Evolutionary conservation across 805 yeast species (phyloP).

Genomic region (Lipomyces anomalus): DNA sequence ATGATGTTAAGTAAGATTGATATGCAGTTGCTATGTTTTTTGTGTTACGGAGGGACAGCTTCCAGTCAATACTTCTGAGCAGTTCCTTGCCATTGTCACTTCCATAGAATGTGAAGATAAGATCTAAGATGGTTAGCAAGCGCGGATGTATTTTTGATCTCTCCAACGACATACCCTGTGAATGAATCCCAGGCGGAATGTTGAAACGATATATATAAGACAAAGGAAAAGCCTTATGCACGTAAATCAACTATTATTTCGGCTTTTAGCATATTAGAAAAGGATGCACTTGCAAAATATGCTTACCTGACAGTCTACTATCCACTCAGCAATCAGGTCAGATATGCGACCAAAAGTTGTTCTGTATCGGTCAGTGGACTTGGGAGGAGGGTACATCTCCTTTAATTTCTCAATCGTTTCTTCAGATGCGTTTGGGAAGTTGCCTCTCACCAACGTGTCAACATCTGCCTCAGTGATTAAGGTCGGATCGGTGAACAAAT

Average conservation of each 20-base stretch:
- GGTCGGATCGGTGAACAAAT: conserved; percentile 17
- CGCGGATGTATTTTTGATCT: conserved; percentile 2
- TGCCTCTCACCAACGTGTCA: conserved; percentile 3
- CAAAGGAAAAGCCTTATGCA: conserved; percentile 7
- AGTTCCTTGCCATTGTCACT: conserved; percentile 5
- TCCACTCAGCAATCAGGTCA: conserved; percentile 17
- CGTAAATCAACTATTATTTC: conserved; percentile 1
- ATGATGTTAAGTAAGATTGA: conserved; percentile 16
- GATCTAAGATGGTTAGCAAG: conserved; percentile 10
- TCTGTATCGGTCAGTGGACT: not conserved
- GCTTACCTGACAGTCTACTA: conserved; percentile 12
- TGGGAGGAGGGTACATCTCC: conserved; percentile 9
- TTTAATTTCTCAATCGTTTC: conserved; percentile 7
- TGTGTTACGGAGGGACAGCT: not conserved
- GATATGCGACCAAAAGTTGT: conserved; percentile 7
- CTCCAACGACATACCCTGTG: conserved; percentile 1
- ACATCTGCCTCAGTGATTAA: conserved; percentile 7
- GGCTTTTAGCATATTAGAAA: not conserved
- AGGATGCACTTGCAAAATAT: not conserved
- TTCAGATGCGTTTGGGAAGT: conserved; percentile 17
- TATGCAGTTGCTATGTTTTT: conserved; percentile 8
- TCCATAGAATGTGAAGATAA: conserved; percentile 13
- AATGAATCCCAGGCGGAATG: conserved; percentile 19
- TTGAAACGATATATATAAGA: conserved; percentile 14
- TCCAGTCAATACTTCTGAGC: not conserved